phyloP scores from a whole-genome alignment of 2,329 filamentous ascomycete species.

The Lachnellula suecica region DNA sequence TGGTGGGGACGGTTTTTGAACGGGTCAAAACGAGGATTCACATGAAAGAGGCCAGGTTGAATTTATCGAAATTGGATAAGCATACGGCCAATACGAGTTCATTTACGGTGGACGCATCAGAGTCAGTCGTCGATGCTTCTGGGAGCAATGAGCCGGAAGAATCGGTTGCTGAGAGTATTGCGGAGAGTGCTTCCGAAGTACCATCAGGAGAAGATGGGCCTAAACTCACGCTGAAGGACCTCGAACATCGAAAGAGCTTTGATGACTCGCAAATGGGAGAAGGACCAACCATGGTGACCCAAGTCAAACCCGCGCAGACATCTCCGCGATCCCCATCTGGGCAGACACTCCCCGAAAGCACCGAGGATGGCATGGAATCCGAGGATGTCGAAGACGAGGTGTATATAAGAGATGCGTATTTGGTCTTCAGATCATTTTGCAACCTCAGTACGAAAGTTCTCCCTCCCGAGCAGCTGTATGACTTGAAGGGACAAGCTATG shows the following conservation, averaged over 20 bases:
- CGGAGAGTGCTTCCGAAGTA: constrained; percentile 25
- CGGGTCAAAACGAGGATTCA: constrained; percentile 83
- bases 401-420: constrained; percentile 93
- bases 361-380: constrained; percentile 54
- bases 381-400: constrained; percentile 84
- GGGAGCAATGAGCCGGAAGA: constrained; percentile 25
- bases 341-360: constrained; percentile 54
- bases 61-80: constrained; percentile 36
- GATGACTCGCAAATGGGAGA: constrained; percentile 64
- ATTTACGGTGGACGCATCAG: constrained; percentile 31
- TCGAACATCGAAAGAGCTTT: constrained; percentile 68
- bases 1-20: constrained; percentile 98
- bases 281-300: constrained; percentile 66
- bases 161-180: constrained; percentile 23
- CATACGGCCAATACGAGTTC: constrained; percentile 29
- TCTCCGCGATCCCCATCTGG: constrained; percentile 50
- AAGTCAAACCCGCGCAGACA: constrained; percentile 48
- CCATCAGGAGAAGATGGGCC: constrained; percentile 37
- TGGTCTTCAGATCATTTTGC: constrained; percentile 96
- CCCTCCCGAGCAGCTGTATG: constrained; percentile 86
- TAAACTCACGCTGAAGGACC: constrained; percentile 65
- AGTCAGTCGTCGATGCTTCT: constrained; percentile 25
- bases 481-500: constrained; percentile 93
- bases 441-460: constrained; percentile 93
- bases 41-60: constrained; percentile 78